Evolutionary conservation across 768 basidiomycete species (phyloP).

Genomic region (Psilocybe cubensis): DNA sequence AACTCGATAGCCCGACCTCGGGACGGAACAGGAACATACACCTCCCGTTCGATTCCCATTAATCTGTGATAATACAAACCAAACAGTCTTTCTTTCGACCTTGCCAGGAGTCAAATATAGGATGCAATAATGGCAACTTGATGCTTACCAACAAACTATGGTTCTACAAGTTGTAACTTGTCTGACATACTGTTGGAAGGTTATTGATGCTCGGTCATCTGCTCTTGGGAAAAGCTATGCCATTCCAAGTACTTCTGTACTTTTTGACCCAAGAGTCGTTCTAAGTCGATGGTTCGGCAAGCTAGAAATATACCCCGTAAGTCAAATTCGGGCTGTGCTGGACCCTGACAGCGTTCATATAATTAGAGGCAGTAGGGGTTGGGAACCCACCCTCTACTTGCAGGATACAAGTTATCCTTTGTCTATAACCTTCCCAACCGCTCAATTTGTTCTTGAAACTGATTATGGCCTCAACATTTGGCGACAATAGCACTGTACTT

Average conservation of each 20-base stretch:
- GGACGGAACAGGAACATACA: too few relatives aligned
- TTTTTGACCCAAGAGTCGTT: neutral
- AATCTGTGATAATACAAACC: too few relatives aligned
- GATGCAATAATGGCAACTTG: neutral
- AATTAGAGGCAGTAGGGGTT: neutral
- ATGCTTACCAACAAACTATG: neutral
- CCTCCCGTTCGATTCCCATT: too few relatives aligned
- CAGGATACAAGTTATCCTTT: neutral
- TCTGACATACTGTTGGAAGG: neutral
- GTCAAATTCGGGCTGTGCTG: conserved; percentile 3
- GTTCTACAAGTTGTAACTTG: neutral
- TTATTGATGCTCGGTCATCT: too few relatives aligned
- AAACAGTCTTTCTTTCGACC: too few relatives aligned
- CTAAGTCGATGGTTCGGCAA: neutral
- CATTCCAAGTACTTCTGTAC: neutral
- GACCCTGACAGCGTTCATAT: neutral
- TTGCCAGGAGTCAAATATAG: too few relatives aligned
- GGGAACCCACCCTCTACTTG: neutral
- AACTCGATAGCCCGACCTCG: too few relatives aligned
- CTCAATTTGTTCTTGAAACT: neutral
- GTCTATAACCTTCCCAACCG: neutral
- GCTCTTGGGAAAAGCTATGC: neutral
- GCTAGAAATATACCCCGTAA: neutral
- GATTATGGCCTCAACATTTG: conserved; percentile 38
- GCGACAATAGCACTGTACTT: conserved; percentile 49